phyloP scores from a whole-genome alignment of 768 basidiomycete species.

The Grammothele lineata region DNA sequence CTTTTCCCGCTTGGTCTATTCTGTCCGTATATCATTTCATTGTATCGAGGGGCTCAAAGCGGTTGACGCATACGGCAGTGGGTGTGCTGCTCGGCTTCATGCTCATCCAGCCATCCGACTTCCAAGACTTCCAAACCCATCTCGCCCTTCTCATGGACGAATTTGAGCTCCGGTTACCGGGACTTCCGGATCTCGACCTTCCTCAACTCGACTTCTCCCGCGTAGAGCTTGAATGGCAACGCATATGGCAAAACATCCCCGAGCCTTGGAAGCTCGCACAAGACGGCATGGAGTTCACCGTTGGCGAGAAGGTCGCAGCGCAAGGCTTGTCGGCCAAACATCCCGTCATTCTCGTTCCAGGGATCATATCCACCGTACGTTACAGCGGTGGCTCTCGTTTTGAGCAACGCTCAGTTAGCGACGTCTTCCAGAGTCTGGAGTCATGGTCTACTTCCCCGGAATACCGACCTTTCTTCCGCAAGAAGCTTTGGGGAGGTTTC shows the following conservation, averaged over 20 bases:
- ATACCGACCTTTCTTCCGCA: constrained; percentile 87
- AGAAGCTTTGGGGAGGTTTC: constrained; percentile 77
- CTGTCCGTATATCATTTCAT: constrained; percentile 32
- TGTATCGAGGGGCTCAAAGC: too few species aligned
- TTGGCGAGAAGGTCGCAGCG: constrained; percentile 62
- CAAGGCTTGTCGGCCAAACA: constrained; percentile 65
- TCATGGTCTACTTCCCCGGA: constrained; percentile 91
- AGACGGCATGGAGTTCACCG: constrained; percentile 77
- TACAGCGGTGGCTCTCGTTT: background rate
- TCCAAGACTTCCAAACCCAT: constrained; percentile 66
- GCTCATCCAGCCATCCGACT: constrained; percentile 61
- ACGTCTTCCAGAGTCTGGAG: constrained; percentile 60
- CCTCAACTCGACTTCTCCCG: constrained; percentile 65
- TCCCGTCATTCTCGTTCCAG: constrained; percentile 85
- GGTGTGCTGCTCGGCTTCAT: constrained; percentile 61
- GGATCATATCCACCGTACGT: constrained; percentile 81
- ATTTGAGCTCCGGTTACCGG: constrained; percentile 64
- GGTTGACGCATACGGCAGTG: too few species aligned
- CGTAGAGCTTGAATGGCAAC: constrained; percentile 68
- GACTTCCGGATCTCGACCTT: constrained; percentile 61
- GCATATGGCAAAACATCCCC: constrained; percentile 63
- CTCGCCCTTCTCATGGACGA: constrained; percentile 63
- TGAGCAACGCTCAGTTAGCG: background rate
- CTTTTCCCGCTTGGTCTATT: constrained; percentile 73
- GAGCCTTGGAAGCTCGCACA: constrained; percentile 80